phyloP scores from a whole-genome alignment of 208 protist genomes.

The Blechomonas ayalai region DNA sequence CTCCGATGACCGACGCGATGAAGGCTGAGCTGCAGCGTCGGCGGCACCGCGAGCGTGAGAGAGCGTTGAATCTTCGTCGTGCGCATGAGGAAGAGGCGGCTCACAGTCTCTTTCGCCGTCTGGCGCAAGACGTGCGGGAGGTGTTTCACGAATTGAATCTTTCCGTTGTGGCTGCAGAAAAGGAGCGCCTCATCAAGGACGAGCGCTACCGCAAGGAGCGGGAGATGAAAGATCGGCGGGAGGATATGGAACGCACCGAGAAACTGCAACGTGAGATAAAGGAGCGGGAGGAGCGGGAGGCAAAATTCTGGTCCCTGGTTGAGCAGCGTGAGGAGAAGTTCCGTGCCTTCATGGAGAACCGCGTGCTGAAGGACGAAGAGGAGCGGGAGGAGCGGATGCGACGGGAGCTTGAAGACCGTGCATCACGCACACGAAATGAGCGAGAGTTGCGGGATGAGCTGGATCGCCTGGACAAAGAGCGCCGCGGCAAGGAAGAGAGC shows the following conservation, averaged over 20 bases:
- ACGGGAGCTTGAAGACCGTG: conserved; percentile 76
- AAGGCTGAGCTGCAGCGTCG: conserved; percentile 47
- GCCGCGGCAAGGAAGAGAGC: conserved; percentile 38
- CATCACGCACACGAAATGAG: conserved; percentile 53
- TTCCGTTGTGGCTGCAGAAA: conserved; percentile 83
- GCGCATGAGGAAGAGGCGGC: conserved; percentile 78
- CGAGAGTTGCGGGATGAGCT: conserved; percentile 56
- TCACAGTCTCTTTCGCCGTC: conserved; percentile 69
- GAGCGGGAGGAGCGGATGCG: conserved; percentile 71
- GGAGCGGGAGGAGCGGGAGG: conserved; percentile 71
- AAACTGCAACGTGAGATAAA: conserved; percentile 59
- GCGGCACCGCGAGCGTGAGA: conserved; percentile 62
- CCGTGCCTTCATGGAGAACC: conserved; percentile 35
- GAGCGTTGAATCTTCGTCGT: conserved; percentile 46
- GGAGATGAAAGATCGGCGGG: conserved; percentile 56
- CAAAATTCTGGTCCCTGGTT: conserved; percentile 52
- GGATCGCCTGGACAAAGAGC: conserved; percentile 63
- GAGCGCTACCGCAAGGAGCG: conserved; percentile 85
- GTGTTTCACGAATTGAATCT: conserved; percentile 90
- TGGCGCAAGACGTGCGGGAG: conserved; percentile 84
- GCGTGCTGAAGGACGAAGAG: conserved; percentile 55
- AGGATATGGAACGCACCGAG: conserved; percentile 52
- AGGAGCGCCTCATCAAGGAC: conserved; percentile 87
- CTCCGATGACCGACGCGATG: not conserved
- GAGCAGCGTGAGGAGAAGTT: conserved; percentile 71